phyloP scores from a whole-genome alignment of 306 rosid genomes.

The Trifolium pratense region DNA sequence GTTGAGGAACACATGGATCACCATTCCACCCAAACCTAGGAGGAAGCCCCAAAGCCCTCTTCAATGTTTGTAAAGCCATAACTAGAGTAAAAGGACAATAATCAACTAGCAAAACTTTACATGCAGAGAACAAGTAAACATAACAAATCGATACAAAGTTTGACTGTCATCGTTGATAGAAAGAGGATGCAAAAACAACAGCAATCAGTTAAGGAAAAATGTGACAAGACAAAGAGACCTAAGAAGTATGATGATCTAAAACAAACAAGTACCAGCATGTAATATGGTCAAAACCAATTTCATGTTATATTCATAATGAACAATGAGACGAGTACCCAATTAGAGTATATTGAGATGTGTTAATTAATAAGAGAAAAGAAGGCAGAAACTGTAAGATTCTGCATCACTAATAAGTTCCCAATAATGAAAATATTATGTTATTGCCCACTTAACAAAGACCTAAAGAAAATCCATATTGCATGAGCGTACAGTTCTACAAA shows the following conservation, averaged over 20 bases:
- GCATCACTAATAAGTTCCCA: conserved; percentile 17
- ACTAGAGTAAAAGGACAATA: conserved; percentile 59
- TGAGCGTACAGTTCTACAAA: background rate
- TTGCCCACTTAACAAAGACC: conserved; percentile 28
- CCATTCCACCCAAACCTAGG: conserved; percentile 97
- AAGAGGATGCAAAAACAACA: conserved; percentile 30
- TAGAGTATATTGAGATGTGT: conserved; percentile 9
- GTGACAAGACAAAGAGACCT: conserved; percentile 14
- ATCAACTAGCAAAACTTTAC: conserved; percentile 39
- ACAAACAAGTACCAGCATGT: conserved; percentile 22
- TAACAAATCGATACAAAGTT: conserved; percentile 13
- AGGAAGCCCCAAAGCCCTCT: conserved; percentile 86
- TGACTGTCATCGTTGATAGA: background rate
- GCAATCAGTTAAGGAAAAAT: conserved; percentile 17
- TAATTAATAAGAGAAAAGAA: conserved; percentile 7
- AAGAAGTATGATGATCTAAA: conserved; percentile 40
- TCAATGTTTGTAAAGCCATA: conserved; percentile 73
- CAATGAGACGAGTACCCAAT: conserved; percentile 10
- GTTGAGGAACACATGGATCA: conserved; percentile 98
- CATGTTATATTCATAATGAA: conserved; percentile 18
- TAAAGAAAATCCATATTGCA: conserved; percentile 13
- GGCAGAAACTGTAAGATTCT: conserved; percentile 33
- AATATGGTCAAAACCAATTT: conserved; percentile 33
- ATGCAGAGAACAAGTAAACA: conserved; percentile 28
- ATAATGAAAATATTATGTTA: conserved; percentile 1